Percentiles rank a stretch among this genome's conserved stretches.
These are phyloP conservation scores for Zygotorulaspora chibaensis DNA, from an alignment of 805 yeast genomes.

Conservation along the genomic window DNA sequence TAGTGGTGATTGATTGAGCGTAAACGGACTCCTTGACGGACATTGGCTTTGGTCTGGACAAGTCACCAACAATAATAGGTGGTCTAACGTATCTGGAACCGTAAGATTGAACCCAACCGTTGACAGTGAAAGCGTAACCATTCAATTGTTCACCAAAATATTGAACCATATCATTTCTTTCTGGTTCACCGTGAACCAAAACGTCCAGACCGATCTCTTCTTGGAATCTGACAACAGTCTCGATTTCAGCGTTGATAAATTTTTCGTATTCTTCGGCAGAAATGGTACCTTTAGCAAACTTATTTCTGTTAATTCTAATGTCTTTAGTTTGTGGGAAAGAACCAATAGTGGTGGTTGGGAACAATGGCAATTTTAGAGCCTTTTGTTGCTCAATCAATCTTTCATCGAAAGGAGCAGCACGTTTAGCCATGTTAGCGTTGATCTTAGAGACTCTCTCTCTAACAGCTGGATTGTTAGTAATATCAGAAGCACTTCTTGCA, in stretches of 20 bases:
- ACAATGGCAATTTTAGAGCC: constrained; percentile 88
- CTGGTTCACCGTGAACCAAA: constrained; percentile 99
- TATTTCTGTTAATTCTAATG: constrained; percentile 97
- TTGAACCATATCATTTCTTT: constrained; percentile 99
- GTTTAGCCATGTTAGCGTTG: constrained; percentile 70
- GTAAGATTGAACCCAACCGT: constrained; percentile 99
- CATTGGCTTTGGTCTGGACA: constrained; percentile 97
- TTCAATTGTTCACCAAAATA: constrained; percentile 98
- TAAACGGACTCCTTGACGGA: constrained; percentile 98
- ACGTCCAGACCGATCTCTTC: constrained; percentile 98
- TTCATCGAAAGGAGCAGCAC: constrained; percentile 80
- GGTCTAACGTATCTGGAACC: constrained; percentile 99
- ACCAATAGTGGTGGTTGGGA: constrained; percentile 99
- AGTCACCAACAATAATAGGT: constrained; percentile 98
- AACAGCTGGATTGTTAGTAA: constrained; percentile 90
- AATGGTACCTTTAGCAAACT: constrained; percentile 94
- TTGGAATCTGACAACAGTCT: constrained; percentile 95
- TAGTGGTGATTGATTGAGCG: constrained; percentile 93
- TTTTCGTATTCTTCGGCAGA: constrained; percentile 92
- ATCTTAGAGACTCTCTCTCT: constrained; percentile 78
- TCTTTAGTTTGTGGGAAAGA: constrained; percentile 99
- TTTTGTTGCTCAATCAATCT: constrained; percentile 86
- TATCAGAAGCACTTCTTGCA: constrained; percentile 79
- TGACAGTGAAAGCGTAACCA: constrained; percentile 97
- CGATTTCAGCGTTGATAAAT: constrained; percentile 96